Conservation (phyloP, 2,329 filamentous ascomycete genomes). For the Ophiostoma sp. region DNA sequence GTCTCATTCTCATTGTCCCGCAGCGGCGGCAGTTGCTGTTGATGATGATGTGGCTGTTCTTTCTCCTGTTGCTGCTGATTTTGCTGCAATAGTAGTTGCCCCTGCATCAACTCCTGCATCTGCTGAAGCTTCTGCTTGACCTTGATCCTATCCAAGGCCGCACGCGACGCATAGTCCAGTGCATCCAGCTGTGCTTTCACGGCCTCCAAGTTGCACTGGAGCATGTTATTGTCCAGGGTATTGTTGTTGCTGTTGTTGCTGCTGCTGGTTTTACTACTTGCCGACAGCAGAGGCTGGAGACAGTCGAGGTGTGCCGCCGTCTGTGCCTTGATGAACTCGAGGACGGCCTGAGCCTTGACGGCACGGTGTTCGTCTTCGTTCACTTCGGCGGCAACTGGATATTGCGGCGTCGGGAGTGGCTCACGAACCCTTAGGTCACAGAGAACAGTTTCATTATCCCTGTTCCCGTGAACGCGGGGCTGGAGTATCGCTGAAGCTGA, state of each 20-base stretch:
- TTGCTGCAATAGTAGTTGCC: too few species aligned
- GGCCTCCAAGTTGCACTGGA: background rate
- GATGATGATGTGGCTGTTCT: background rate
- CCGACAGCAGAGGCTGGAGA: background rate
- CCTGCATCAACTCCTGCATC: background rate
- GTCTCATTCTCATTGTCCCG: background rate
- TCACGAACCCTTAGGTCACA: background rate
- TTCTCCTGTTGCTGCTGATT: background rate
- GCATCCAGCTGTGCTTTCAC: constrained; percentile 1
- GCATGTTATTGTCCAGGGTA: background rate
- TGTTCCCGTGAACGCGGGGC: background rate
- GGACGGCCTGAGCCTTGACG: background rate
- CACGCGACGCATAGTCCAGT: background rate
- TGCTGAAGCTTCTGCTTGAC: background rate
- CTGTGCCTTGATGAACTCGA: background rate
- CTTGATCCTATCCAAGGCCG: background rate
- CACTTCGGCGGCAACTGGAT: too few species aligned
- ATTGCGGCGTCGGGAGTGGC: background rate
- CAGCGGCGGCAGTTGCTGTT: background rate
- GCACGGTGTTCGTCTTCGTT: background rate
- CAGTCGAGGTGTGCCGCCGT: background rate
- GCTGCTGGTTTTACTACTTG: too few species aligned
- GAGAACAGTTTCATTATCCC: background rate
- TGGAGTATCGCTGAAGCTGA: background rate
- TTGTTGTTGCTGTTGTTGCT: background rate